Evolutionary conservation across 2,329 filamentous ascomycete species (phyloP).

Genomic region (Colletotrichum siamense): DNA sequence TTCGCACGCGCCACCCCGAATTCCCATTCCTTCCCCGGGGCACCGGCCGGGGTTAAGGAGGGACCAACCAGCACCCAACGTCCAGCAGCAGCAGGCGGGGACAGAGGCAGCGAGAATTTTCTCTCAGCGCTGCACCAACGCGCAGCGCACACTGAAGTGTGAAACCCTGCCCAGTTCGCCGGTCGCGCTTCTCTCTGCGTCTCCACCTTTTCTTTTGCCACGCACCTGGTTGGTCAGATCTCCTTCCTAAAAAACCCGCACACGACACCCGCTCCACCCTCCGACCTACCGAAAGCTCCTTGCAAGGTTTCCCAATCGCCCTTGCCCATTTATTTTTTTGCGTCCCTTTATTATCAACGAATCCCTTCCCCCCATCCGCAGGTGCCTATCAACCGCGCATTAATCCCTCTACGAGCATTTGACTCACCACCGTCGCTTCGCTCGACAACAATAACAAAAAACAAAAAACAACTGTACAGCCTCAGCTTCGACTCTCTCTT

Average conservation of each 20-base stretch:
- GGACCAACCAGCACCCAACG: neutral
- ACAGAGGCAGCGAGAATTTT: conserved; percentile 19
- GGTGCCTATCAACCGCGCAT: neutral
- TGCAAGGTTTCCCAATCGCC: conserved; percentile 8
- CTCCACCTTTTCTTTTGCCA: conserved; percentile 1
- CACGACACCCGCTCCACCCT: conserved; percentile 21
- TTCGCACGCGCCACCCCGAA: conserved; percentile 19
- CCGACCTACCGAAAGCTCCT: conserved; percentile 4
- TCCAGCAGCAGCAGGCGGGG: neutral
- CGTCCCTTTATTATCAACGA: conserved; percentile 12
- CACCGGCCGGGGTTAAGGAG: neutral
- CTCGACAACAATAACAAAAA: neutral
- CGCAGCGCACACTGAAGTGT: neutral
- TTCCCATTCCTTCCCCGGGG: conserved; percentile 17
- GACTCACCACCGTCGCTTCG: conserved; percentile 1
- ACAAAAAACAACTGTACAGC: neutral
- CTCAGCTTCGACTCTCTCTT: neutral
- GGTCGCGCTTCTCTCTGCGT: neutral
- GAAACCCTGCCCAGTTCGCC: neutral
- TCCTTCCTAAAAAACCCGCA: conserved; percentile 26
- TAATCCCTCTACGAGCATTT: neutral
- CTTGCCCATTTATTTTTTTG: neutral
- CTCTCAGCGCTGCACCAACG: neutral
- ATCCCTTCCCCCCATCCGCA: neutral
- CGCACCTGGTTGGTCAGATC: conserved; percentile 3